Base-by-base conservation (phyloP, 148 eudicot genomes). In the Vaccinium darrowii region DNA sequence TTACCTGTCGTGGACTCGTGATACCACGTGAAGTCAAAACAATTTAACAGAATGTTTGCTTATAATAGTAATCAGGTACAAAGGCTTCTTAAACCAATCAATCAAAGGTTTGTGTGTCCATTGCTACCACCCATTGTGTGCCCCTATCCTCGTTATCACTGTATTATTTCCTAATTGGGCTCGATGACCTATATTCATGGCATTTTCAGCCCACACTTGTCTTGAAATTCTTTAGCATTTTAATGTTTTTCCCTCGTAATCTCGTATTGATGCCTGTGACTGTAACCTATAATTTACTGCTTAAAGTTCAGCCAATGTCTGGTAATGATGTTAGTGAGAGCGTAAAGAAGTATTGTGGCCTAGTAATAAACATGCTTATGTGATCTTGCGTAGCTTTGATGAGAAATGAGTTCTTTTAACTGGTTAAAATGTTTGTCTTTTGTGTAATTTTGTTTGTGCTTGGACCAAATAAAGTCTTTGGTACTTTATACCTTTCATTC, bases 141-240 rank as follows among this genome's bases (percentile, higher is more conserved):
- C 53, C 53, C 78, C 78, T 18, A 75, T 75, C 78, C 23, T 43
- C 8, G 78, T 73, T 36, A 73, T 73, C n/a, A 36, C 76, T 74
- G 25, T 74, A 7, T 36, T 43, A 39, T 74, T 74, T 74, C 23
- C 51, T 74, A 36, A 8, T 36, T 74, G 50, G 13, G 50, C 78
- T 7, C 1, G 9, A 9, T 7, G 14, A 36, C 23, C 78, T 74
- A 7, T 74, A 39, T 74, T 74, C n/a, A 16, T 2, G n/a, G 50
- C 78, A 36, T 74, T 74, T 52, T 47, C 78, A 47, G 8, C 25
- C 78, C 5, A 3, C 52, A 36, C 23, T 43, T 39, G 50, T 75
- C 78, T 15, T 75, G 13, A 75, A 43, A 8, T 73, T 73, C 76
- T 73, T 11, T 21, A 73, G 43, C n/a, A 0, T 36, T 73, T 73